Percentiles rank a stretch among this genome's conserved stretches.
Conservation (phyloP, 352 stramenopile genomes). For the Phytophthora lateralis region DNA sequence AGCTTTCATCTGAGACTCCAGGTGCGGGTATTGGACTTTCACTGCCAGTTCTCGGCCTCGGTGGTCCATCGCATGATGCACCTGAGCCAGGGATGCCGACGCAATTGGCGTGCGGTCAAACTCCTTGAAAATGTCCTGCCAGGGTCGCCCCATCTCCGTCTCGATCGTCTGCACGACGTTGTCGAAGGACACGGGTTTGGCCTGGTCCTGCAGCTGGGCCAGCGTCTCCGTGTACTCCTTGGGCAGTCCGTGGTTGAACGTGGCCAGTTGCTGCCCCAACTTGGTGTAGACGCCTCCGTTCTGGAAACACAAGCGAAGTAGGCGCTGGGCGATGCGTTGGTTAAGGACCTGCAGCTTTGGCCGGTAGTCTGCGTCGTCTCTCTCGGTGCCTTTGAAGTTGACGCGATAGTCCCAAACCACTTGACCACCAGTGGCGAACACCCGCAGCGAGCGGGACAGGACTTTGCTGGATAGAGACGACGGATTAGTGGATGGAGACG, state of each 20-base stretch:
- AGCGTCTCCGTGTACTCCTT: constrained; percentile 94
- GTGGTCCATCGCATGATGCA: constrained; percentile 92
- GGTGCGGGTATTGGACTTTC: constrained; percentile 95
- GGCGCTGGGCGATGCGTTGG: constrained; percentile 80
- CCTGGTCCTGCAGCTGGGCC: constrained; percentile 91
- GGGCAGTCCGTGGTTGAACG: constrained; percentile 96
- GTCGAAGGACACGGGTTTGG: constrained; percentile 73
- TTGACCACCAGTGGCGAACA: constrained; percentile 51
- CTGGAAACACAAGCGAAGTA: constrained; percentile 90
- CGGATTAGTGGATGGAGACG: neutral
- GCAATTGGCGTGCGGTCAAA: constrained; percentile 95
- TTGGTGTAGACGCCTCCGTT: constrained; percentile 99
- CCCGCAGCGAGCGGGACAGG: constrained; percentile 64
- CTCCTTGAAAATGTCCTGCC: constrained; percentile 87
- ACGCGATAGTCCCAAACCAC: constrained; percentile 59
- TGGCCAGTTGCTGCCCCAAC: constrained; percentile 96
- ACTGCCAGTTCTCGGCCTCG: constrained; percentile 92
- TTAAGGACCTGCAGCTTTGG: constrained; percentile 66
- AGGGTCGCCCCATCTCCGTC: constrained; percentile 62
- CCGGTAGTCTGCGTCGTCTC: constrained; percentile 63
- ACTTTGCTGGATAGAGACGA: constrained; percentile 45
- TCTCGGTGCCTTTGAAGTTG: constrained; percentile 51
- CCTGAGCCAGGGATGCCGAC: constrained; percentile 95
- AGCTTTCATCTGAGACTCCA: constrained; percentile 78
- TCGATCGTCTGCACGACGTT: constrained; percentile 57